A percentile compares a stretch with the other conserved stretches of the same genome.
phyloP scores from a whole-genome alignment of 2,329 filamentous ascomycete genomes.

The Fusarium buxicola region DNA sequence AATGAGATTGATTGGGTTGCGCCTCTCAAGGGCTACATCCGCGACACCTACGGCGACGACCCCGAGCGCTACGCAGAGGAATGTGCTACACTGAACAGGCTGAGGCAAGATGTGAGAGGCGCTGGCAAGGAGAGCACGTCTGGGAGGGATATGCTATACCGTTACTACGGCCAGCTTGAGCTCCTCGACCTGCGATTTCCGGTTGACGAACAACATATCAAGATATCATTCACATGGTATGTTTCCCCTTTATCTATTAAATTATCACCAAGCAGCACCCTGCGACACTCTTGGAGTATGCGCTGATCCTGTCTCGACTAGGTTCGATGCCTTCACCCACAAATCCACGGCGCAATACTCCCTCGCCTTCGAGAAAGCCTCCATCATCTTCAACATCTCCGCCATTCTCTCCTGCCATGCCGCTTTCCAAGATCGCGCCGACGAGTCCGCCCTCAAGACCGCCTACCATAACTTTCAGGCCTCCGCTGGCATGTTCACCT shows the following conservation, averaged over 20 bases:
- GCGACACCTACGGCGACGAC: constrained; percentile 94
- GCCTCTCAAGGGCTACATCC: constrained; percentile 93
- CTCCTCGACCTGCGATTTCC: constrained; percentile 94
- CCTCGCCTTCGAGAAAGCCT: constrained; percentile 96
- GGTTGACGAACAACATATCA: constrained; percentile 98
- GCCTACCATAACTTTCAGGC: constrained; percentile 99
- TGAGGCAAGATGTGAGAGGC: constrained; percentile 98
- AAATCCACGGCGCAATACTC: constrained; percentile 98
- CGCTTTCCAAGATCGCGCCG: constrained; percentile 88
- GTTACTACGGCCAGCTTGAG: constrained; percentile 98
- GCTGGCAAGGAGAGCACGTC: constrained; percentile 96
- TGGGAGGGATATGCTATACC: constrained; percentile 91
- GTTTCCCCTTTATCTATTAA: constrained; percentile 6
- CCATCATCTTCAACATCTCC: constrained; percentile 99
- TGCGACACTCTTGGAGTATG: background rate
- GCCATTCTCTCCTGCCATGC: constrained; percentile 97
- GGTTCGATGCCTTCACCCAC: constrained; percentile 99
- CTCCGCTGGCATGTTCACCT: constrained; percentile 98
- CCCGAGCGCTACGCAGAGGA: constrained; percentile 96
- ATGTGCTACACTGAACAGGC: constrained; percentile 90
- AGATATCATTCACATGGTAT: constrained; percentile 98
- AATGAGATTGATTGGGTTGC: constrained; percentile 98
- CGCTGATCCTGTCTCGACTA: constrained; percentile 52
- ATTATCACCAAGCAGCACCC: background rate
- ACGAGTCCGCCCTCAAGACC: constrained; percentile 93